Base-by-base conservation (phyloP, 2,329 filamentous ascomycete species). In the Trichoderma sp. region DNA sequence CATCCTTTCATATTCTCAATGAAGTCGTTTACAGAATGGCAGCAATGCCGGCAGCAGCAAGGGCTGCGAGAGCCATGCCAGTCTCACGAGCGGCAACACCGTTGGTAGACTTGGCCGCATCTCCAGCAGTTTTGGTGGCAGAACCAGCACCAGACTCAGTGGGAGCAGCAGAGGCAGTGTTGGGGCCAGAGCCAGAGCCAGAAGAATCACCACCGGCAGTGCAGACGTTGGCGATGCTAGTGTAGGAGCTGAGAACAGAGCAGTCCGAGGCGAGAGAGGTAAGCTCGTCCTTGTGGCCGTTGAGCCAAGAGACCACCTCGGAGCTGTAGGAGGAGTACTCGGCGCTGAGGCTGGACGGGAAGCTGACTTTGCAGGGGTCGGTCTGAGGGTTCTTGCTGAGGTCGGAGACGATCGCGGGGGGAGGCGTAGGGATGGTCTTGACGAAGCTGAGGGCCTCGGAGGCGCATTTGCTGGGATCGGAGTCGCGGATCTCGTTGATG, bases 251-350 rank as follows among this genome's bases (percentile, higher is more conserved):
- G 20, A 76, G 68, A 26, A 73, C 69, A 26, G 79, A 73, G 76
- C 81, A 82, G 68, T 76, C 73, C 17, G 71, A 66, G 53, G 78
- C 58, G 12, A 76, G 75, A 17, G 75, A 76, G 12, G 64, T 68
- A 73, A 81, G 74, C 36, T 77, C 74, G 66, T 73, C 74, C 71
- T 74, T 62, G 77, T 80, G 76, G 43, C 73, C 57, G 23, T 69
- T 70, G 75, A 77, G 78, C 81, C 81, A 83, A 2, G 74, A 76
- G 11, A 73, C 23, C 39, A 80, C 69, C 73, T 78, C 68, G 64
- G 74, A 75, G 74, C 74, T 77, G 78, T 81, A 83, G 72, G 74
- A 76, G 28, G 74, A 72, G 76, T 79, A 81, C 55, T 79, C 74
- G 34, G 71, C 74, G 74, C 73, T 77, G 43, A 82, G 77, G 74